Conservation (phyloP, 2,329 filamentous ascomycete species). For the Ophiostoma sp. region DNA sequence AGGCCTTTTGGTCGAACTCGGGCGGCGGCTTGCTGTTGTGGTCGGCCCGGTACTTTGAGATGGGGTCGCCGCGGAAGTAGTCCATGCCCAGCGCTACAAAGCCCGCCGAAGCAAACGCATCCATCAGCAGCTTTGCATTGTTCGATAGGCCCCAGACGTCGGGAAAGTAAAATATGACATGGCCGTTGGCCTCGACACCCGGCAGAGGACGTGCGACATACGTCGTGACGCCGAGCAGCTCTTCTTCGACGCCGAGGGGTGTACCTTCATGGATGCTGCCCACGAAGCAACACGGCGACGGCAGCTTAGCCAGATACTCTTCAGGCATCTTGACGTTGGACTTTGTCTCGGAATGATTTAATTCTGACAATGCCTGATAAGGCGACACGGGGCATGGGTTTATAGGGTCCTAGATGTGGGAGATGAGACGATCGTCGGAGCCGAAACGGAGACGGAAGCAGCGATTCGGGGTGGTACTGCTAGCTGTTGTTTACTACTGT, state of each 20-base stretch:
- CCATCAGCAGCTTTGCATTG: constrained; percentile 30
- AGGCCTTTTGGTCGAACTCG: constrained; percentile 45
- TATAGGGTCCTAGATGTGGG: not conserved
- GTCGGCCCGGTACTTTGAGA: constrained; percentile 30
- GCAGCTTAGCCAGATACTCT: constrained; percentile 29
- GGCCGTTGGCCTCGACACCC: constrained; percentile 23
- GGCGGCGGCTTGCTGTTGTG: constrained; percentile 33
- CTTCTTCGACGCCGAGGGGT: constrained; percentile 27
- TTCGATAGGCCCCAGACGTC: constrained; percentile 28
- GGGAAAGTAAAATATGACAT: constrained; percentile 28
- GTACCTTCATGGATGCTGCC: constrained; percentile 31
- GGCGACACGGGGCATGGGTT: not conserved
- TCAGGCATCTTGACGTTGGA: not conserved
- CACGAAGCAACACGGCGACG: constrained; percentile 29
- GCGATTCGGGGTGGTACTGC: not conserved
- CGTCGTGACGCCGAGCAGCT: constrained; percentile 29
- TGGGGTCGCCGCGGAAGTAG: constrained; percentile 32
- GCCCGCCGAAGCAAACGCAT: constrained; percentile 26
- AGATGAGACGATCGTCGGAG: not conserved
- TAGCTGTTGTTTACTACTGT: not conserved
- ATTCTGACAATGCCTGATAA: not conserved
- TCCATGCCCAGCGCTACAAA: constrained; percentile 27
- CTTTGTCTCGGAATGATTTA: not conserved
- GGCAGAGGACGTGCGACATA: constrained; percentile 29
- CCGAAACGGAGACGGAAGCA: not conserved